These are phyloP conservation scores for Abrus pulchellus DNA, from an alignment of 306 rosid genomes.

Conservation along the genomic window DNA sequence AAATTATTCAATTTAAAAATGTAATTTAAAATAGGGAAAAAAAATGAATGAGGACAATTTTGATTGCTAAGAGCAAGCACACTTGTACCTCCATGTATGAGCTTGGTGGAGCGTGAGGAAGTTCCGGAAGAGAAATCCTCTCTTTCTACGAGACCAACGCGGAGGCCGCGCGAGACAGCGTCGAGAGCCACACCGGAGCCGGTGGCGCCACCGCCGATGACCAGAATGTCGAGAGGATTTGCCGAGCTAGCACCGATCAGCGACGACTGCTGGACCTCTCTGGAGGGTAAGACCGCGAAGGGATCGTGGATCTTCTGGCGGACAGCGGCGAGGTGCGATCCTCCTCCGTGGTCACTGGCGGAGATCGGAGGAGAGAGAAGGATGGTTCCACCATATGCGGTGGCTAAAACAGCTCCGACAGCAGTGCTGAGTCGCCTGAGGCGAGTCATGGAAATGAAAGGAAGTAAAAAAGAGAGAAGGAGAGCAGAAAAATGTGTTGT, in stretches of 20 bases:
- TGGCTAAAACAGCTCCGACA: constrained; percentile 58
- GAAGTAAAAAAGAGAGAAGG: neutral
- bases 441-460: constrained; percentile 57
- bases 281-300: constrained; percentile 62
- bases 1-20: too few species aligned
- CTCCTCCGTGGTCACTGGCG: constrained; percentile 52
- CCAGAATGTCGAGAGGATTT: constrained; percentile 84
- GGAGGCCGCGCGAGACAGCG: constrained; percentile 87
- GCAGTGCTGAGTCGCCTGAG: constrained; percentile 64
- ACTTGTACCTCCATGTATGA: constrained; percentile 84
- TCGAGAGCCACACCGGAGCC: constrained; percentile 87
- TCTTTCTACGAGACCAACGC: constrained; percentile 90
- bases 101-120: constrained; percentile 94
- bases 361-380: constrained; percentile 53
- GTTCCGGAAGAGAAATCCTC: constrained; percentile 95
- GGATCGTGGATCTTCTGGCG: constrained; percentile 73
- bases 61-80: neutral
- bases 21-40: too few species aligned
- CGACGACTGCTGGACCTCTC: constrained; percentile 73
- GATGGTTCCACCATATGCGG: constrained; percentile 61
- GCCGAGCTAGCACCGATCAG: constrained; percentile 63
- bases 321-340: constrained; percentile 53
- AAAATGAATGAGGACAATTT: neutral
- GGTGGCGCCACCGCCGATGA: constrained; percentile 93
- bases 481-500: neutral